Evolutionary conservation across 148 eudicot species (phyloP).

Genomic region (Vaccinium darrowii): DNA sequence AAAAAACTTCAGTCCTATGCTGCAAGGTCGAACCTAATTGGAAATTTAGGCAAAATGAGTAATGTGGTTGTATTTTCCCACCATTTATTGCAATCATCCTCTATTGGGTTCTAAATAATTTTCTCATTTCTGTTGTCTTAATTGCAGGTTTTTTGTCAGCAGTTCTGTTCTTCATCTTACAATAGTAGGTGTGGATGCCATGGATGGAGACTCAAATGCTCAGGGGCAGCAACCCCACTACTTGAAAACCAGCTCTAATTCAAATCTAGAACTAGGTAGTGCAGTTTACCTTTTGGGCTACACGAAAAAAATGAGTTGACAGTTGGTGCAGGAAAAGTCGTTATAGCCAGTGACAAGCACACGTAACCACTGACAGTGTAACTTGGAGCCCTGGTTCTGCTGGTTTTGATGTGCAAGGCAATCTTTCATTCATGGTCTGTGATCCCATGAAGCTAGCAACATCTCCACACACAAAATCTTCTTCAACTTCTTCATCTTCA

Average conservation of each 20-base stretch:
- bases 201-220: slow-evolving; percentile 70
- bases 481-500: slow-evolving; percentile 69
- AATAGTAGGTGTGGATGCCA: slow-evolving; percentile 75
- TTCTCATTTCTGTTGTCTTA: slow-evolving; percentile 2
- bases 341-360: slow-evolving; percentile 94
- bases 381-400: slow-evolving; percentile 90
- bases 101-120: background rate
- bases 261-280: slow-evolving; percentile 74
- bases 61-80: background rate
- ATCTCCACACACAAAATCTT: slow-evolving; percentile 67
- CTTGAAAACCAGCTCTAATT: slow-evolving; percentile 74
- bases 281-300: slow-evolving; percentile 76
- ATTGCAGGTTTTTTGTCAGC: slow-evolving; percentile 81
- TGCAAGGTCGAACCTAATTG: background rate
- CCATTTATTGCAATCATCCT: background rate
- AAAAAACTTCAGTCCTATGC: background rate
- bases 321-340: slow-evolving; percentile 89
- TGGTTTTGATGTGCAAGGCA: slow-evolving; percentile 87
- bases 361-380: slow-evolving; percentile 78
- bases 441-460: slow-evolving; percentile 99
- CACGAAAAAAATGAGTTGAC: slow-evolving; percentile 60
- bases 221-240: slow-evolving; percentile 66
- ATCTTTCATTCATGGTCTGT: slow-evolving; percentile 92
- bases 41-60: background rate
- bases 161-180: slow-evolving; percentile 97